Evolutionary conservation across 768 basidiomycete genomes (phyloP).

Genomic region (Boletellus emodensis): DNA sequence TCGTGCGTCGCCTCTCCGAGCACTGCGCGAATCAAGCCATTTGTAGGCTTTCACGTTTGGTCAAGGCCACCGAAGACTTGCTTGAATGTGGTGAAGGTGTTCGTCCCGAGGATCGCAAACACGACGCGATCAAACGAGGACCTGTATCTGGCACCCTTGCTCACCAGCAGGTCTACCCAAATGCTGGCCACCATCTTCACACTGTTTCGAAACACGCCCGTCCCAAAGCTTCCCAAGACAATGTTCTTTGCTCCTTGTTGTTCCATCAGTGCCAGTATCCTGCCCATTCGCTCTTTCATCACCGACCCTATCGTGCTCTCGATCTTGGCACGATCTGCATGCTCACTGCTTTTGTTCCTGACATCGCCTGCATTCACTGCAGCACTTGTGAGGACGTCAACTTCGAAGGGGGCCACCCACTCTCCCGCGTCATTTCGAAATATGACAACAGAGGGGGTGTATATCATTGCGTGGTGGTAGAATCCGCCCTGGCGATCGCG

Average conservation of each 20-base stretch:
- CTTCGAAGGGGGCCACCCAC: conserved; percentile 52
- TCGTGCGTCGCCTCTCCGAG: too few relatives aligned
- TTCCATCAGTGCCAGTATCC: conserved; percentile 64
- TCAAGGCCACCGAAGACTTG: conserved; percentile 28
- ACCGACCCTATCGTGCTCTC: conserved; percentile 41
- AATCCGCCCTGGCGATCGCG: conserved; percentile 47
- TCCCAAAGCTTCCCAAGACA: conserved; percentile 74
- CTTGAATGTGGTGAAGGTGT: conserved; percentile 44
- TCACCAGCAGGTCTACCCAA: conserved; percentile 59
- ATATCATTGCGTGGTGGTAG: conserved; percentile 79
- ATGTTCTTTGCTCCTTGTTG: conserved; percentile 53
- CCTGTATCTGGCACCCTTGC: conserved; percentile 49
- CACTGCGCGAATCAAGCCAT: too few relatives aligned
- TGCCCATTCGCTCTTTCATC: conserved; percentile 71
- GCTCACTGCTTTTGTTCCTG: conserved; percentile 22
- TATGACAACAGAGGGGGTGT: conserved; percentile 58
- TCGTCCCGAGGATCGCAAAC: conserved; percentile 60
- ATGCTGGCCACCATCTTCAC: conserved; percentile 54
- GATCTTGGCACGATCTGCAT: conserved; percentile 17
- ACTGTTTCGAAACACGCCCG: conserved; percentile 70
- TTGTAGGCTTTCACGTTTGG: background rate
- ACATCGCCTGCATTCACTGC: conserved; percentile 70
- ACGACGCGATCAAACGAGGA: conserved; percentile 57
- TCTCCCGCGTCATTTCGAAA: conserved; percentile 62
- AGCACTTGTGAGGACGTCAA: conserved; percentile 67